Percentiles rank a stretch among this genome's conserved stretches.
Evolutionary conservation across 441 rosid genomes (phyloP).

Genomic region (Iberis amara): DNA sequence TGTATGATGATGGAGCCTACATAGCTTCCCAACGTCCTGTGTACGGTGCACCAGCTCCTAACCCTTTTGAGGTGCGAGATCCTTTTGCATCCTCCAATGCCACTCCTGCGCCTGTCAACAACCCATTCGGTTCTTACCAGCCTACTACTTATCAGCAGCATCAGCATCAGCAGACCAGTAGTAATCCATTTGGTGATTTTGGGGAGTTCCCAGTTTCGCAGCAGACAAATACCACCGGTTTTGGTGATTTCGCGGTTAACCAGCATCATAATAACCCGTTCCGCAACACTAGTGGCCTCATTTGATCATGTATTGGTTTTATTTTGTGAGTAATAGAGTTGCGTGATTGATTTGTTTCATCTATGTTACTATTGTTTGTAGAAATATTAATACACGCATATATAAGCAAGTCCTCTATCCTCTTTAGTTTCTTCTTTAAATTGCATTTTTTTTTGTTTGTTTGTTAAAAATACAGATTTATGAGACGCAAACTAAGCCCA

Average conservation of each 20-base stretch:
- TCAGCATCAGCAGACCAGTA: slow-evolving; percentile 34
- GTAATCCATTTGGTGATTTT: slow-evolving; percentile 78
- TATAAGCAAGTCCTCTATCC: background rate
- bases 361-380: slow-evolving; percentile 18
- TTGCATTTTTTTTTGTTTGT: too few relatives aligned
- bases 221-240: slow-evolving; percentile 37
- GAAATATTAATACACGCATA: slow-evolving; percentile 20
- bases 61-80: slow-evolving; percentile 69
- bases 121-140: slow-evolving; percentile 72
- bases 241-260: slow-evolving; percentile 52
- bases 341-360: slow-evolving; percentile 25
- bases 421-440: too few relatives aligned
- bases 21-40: slow-evolving; percentile 73
- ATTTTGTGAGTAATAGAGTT: slow-evolving; percentile 24
- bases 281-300: slow-evolving; percentile 63
- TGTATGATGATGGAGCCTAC: slow-evolving; percentile 71
- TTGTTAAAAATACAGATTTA: too few relatives aligned
- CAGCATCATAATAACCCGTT: slow-evolving; percentile 61
- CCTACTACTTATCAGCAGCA: slow-evolving; percentile 43
- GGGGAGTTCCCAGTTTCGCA: slow-evolving; percentile 45
- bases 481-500: too few relatives aligned
- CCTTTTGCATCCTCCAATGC: slow-evolving; percentile 54
- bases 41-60: slow-evolving; percentile 76
- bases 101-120: slow-evolving; percentile 40
- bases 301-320: slow-evolving; percentile 37